These are phyloP conservation scores for Terfezia claveryi DNA, from an alignment of 495 filamentous ascomycete genomes.

Conservation along the genomic window DNA sequence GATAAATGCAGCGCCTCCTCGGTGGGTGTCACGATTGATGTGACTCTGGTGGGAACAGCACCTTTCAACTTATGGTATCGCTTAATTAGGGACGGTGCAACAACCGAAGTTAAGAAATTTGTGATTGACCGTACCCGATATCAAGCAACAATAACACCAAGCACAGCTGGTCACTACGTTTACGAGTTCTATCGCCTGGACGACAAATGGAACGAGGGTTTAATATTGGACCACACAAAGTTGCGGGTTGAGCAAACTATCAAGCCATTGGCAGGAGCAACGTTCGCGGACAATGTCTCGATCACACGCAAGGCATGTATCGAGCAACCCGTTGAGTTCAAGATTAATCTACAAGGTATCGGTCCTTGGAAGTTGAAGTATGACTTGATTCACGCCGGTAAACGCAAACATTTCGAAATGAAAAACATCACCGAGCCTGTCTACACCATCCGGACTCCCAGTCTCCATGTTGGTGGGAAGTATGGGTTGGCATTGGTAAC, in stretches of 20 bases:
- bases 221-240: constrained; percentile 27
- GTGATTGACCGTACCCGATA: constrained; percentile 42
- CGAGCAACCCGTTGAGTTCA: constrained; percentile 50
- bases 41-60: constrained; percentile 75
- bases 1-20: constrained; percentile 90
- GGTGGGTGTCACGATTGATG: constrained; percentile 64
- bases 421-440: constrained; percentile 35
- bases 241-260: constrained; percentile 66
- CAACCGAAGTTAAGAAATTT: constrained; percentile 27
- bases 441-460: constrained; percentile 50
- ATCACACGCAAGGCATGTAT: constrained; percentile 43
- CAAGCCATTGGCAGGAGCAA: constrained; percentile 69
- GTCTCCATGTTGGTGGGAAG: constrained; percentile 58
- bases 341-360: constrained; percentile 56
- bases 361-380: constrained; percentile 77
- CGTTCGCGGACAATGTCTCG: constrained; percentile 29
- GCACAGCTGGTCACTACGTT: constrained; percentile 58
- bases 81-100: constrained; percentile 35
- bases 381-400: constrained; percentile 78
- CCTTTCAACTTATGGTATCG: constrained; percentile 62
- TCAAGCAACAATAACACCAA: constrained; percentile 66
- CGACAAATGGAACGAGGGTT: constrained; percentile 55
- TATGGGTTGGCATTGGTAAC: constrained; percentile 64
- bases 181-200: constrained; percentile 64
- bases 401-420: constrained; percentile 44